Base-by-base conservation (phyloP, 805 yeast species). In the Ogataea chonburiensis region DNA sequence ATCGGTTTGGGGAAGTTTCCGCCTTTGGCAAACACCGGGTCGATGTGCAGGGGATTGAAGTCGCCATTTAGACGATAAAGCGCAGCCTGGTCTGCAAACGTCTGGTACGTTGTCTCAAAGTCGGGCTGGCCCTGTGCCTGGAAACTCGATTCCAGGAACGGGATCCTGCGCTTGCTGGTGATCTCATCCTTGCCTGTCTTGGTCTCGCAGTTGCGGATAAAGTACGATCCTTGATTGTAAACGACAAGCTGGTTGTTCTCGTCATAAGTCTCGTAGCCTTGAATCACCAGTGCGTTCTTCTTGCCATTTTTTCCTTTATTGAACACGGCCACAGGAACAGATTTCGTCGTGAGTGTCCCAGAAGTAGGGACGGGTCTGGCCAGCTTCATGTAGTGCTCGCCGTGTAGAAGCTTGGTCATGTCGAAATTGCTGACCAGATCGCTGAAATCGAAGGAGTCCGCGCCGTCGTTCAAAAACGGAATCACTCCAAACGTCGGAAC, bases 41-140 rank as follows among this genome's bases (percentile, higher is more conserved):
- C 98, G 58, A 91, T 81, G 67, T 89, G 98, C 52, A 91, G 73
- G 42, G 98, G 98, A 63, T 91, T 91, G 62, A 80, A 81, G 68
- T 91, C 98, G 37, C 96, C 98, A 43, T 91, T 81, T 43, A 91
- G 70, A 60, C 98, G 77, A 68, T 91, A 91, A 38, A 89, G 64
- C 4, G 95, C 86, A 29, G 97, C 97, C 61, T 80, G 87, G 60
- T 88, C 85, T 27, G 62, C 68, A 17, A 71, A 57, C 2, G 93
- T 84, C 47, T 71, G 63, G 52, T 77, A 72, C 27, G 70, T 75
- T 29, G 63, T 60, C 38, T 72, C 77, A 53, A 75, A 84, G 56
- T 85, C 94, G 5, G 96, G 93, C 17, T 61, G 60, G 32, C 65
- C 54, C 29, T 53, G 53, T 3, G 84, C 82, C 24, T 53, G 63